Base-by-base conservation (phyloP, 176 grass and related monocot genomes). In the Raddia distichophylla region DNA sequence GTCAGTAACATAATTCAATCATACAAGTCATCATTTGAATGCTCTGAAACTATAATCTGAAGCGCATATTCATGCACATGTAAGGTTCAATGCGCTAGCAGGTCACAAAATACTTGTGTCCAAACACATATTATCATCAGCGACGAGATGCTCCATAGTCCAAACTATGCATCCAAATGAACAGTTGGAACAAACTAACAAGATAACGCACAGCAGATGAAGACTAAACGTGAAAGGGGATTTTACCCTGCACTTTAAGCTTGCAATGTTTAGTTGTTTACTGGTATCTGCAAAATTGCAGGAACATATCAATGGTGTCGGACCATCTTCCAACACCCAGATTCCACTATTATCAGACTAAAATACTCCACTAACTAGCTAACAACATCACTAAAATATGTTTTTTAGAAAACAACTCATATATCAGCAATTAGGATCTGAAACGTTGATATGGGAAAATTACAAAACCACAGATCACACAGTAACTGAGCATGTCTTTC, bases 31-130 rank as follows among this genome's bases (percentile, higher is more conserved):
- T 69, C n/a, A 58, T 5, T 76, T 13, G 81, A 64, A 74, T 67
- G 50, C 20, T 17, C 43, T 27, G 3, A 5, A 64, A 47, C 43
- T 71, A 17, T 22, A 77, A 15, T 46, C 48, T 42, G 5, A 62
- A 42, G 33, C 37, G 44, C 79, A 62, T 62, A 64, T 45, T 42
- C 22, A 14, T 70, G 45, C 12, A 32, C 35, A 48, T 82, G 56
- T 69, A 82, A 71, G 13, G 37, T 77, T 35, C 79, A 82, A 65
- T 57, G 56, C 81, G 58, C 35, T 82, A 69, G 72, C 33, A 43
- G 61, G 33, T 54, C 16, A 67, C 35, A 64, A 34, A 47, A 54
- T 9, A 62, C 34, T 33, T 37, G 34, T 2, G 0, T 54, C 15
- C 57, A 14, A 0, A 18, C 44, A 37, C 45, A 22, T 11, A 37